Evolutionary conservation across 345 rosid genomes (phyloP), one percentile per base, ranked within the genome.

Genomic region (Citrus glauca): DNA sequence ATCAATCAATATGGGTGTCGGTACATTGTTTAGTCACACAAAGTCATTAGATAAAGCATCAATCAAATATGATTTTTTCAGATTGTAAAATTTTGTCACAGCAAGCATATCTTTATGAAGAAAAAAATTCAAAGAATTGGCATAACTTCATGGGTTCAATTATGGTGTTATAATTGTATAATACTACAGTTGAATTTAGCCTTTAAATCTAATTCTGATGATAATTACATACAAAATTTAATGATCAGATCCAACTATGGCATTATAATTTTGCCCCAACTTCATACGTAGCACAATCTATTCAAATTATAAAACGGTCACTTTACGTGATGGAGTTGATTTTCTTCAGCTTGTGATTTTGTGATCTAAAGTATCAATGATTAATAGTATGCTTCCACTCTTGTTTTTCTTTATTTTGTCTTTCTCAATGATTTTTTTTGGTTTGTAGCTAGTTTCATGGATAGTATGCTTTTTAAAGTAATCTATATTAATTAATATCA

Each of bases 221-320:
- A 28, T 1, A 28, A 28, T 28, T 28, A 1, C 1, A 1, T 0
- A 0, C 1, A 1, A 28, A 0, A 28, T 28, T 1, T 1, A 28
- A 28, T 28, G 2, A 1, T 28, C 1, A 28, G 1, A 28, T 28
- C 28, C 28, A 28, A 28, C 28, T 28, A 1, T 28, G 1, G 0
- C 1, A 28, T 2, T 2, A 28, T 28, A 28, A 28, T 28, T 28
- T 28, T 28, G 28, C 1, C 28, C 28, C 19, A 16, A 2, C 7
- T 50, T 53, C 50, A 45, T 45, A 11, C 1, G 5, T 0, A 3
- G 16, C 50, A 13, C 17, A 45, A 13, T 45, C 50, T 11, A 45
- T 45, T 45, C 3, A 45, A 13, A 13, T 45, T 13, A 45, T 45
- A 45, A 45, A 53, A 53, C 17, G 7, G 2, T 53, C 57, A 53